Evolutionary conservation across 73 alveolate genomes (phyloP).

Genomic region (Paramecium caudatum): DNA sequence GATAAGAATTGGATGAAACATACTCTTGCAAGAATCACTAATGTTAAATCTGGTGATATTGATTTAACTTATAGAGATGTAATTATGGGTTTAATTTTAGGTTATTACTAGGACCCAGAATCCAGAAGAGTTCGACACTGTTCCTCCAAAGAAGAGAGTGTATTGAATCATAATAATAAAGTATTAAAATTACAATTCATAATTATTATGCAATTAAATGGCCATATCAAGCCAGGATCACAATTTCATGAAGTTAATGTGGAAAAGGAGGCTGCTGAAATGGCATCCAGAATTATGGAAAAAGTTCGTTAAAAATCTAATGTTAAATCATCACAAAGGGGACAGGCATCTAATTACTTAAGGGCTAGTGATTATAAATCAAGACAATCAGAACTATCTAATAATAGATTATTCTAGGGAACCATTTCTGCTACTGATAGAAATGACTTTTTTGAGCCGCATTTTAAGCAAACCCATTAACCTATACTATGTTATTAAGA

Average conservation of each 20-base stretch:
- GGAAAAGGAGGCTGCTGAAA: slow-evolving; percentile 27
- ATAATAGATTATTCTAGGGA: slow-evolving; percentile 1
- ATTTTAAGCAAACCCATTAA: not conserved
- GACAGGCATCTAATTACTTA: not conserved
- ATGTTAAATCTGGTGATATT: slow-evolving; percentile 72
- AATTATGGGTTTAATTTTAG: not conserved
- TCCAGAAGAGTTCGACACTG: slow-evolving; percentile 83
- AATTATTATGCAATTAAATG: slow-evolving; percentile 7
- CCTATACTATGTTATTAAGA: not conserved
- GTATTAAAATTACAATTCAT: not conserved
- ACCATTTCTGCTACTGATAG: slow-evolving; percentile 26
- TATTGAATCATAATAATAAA: slow-evolving; percentile 71
- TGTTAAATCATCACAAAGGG: not conserved
- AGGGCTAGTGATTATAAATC: slow-evolving; percentile 43
- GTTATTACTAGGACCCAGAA: slow-evolving; percentile 78
- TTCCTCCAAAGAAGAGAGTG: slow-evolving; percentile 89
- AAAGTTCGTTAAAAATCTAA: slow-evolving; percentile 42
- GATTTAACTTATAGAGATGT: slow-evolving; percentile 83
- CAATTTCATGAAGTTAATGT: not conserved
- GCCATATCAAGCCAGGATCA: not conserved
- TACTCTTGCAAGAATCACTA: slow-evolving; percentile 78
- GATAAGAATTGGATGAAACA: slow-evolving; percentile 93
- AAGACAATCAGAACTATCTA: not conserved
- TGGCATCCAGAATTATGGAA: slow-evolving; percentile 39
- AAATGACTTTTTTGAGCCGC: not conserved